A percentile compares a stretch with the other conserved stretches of the same genome.
Conservation (phyloP, 2,329 filamentous ascomycete genomes). For the Venturia nashicola region DNA sequence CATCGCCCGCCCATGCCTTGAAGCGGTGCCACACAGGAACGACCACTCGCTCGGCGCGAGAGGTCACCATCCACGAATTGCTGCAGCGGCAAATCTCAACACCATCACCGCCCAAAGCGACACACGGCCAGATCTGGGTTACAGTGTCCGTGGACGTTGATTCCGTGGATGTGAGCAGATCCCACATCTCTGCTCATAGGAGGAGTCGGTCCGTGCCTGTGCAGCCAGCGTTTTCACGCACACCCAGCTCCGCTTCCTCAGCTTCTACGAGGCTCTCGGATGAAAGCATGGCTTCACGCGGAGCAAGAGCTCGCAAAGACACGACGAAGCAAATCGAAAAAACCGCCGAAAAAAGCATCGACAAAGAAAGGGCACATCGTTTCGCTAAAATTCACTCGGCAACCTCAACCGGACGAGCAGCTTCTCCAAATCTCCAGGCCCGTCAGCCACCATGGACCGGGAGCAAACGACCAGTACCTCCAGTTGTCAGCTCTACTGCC, state of each 20-base stretch:
- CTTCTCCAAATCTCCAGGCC: background rate
- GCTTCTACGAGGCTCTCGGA: background rate
- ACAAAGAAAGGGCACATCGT: slow-evolving; percentile 10
- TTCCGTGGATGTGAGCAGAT: background rate
- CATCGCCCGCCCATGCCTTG: background rate
- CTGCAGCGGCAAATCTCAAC: background rate
- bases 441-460: background rate
- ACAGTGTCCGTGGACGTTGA: background rate
- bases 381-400: slow-evolving; percentile 5
- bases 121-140: background rate
- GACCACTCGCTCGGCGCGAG: slow-evolving; percentile 1
- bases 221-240: background rate
- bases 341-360: slow-evolving; percentile 24
- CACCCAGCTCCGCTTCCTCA: background rate
- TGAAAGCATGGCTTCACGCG: slow-evolving; percentile 25
- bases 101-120: background rate
- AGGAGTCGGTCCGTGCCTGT: background rate
- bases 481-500: slow-evolving; percentile 1
- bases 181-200: background rate
- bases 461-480: background rate
- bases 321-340: slow-evolving; percentile 27
- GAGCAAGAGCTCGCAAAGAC: slow-evolving; percentile 27
- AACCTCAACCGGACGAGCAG: background rate
- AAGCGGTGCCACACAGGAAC: background rate
- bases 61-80: slow-evolving; percentile 6